Evolutionary conservation across 176 grass and related monocot species (phyloP).

Genomic region (Stipa capillata): DNA sequence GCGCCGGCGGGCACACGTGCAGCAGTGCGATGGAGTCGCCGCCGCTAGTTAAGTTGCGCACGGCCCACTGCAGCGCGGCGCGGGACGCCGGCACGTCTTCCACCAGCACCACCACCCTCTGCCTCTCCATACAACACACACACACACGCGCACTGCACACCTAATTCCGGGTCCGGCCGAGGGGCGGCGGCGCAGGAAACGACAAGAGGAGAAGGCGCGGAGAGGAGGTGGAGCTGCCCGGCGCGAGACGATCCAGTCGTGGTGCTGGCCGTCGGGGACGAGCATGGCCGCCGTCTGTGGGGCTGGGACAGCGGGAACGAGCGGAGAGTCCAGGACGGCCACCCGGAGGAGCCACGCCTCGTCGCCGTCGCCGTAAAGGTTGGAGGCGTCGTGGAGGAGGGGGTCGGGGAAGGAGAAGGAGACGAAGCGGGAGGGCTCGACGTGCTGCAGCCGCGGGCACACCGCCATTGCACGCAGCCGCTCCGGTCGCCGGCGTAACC

Average conservation of each 20-base stretch:
- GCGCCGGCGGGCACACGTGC: too few species aligned
- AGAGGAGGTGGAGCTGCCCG: slow-evolving; percentile 65
- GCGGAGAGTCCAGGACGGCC: too few species aligned
- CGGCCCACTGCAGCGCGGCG: too few species aligned
- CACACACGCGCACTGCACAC: too few species aligned
- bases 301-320: background rate
- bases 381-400: slow-evolving; percentile 18
- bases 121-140: too few species aligned
- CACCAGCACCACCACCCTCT: too few species aligned
- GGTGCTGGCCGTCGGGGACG: slow-evolving; percentile 46
- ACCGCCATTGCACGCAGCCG: slow-evolving; percentile 14
- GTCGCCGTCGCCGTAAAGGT: slow-evolving; percentile 14
- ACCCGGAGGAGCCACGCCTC: slow-evolving; percentile 27
- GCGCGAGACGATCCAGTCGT: slow-evolving; percentile 79
- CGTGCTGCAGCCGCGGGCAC: slow-evolving; percentile 16
- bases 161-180: slow-evolving; percentile 30
- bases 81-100: too few species aligned
- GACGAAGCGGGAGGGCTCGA: slow-evolving; percentile 50
- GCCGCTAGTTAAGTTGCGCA: too few species aligned
- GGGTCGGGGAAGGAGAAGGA: slow-evolving; percentile 61
- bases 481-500: too few species aligned
- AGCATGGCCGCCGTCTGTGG: too few species aligned
- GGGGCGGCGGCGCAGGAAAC: background rate
- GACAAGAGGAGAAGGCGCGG: slow-evolving; percentile 14
- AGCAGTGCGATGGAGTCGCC: too few species aligned